A percentile compares a stretch with the other conserved stretches of the same genome.
phyloP scores from a whole-genome alignment of 1,139 yeast species.

The Lodderomyces oxycetoniae region DNA sequence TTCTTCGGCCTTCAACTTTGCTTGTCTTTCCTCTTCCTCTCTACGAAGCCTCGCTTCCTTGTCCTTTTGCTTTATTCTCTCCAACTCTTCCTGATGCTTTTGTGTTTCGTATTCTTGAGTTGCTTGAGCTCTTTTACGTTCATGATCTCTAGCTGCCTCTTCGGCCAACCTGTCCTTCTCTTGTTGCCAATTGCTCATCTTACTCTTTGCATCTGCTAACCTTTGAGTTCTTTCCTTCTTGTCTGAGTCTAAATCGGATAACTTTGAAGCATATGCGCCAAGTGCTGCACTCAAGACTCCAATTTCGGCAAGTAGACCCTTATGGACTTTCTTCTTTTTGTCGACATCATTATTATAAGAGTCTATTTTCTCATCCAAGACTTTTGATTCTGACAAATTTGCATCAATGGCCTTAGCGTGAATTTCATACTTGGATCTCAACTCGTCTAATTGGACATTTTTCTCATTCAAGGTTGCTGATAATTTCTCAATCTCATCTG shows the following conservation, averaged over 20 bases:
- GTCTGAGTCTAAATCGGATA: constrained; percentile 36
- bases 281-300: constrained; percentile 40
- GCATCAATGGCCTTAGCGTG: constrained; percentile 35
- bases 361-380: constrained; percentile 35
- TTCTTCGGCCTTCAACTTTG: constrained; percentile 29
- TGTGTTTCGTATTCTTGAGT: constrained; percentile 46
- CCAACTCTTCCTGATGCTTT: constrained; percentile 44
- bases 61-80: constrained; percentile 32
- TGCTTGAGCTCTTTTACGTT: constrained; percentile 45
- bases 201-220: constrained; percentile 40
- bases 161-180: constrained; percentile 42
- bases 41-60: constrained; percentile 29
- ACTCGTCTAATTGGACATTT: constrained; percentile 35
- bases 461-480: constrained; percentile 40
- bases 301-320: constrained; percentile 40
- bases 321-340: constrained; percentile 37
- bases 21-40: constrained; percentile 28
- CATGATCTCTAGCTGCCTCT: constrained; percentile 37
- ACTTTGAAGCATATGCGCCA: constrained; percentile 43
- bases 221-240: constrained; percentile 34
- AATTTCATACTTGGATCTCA: constrained; percentile 37
- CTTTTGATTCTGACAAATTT: constrained; percentile 37
- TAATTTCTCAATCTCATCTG: constrained; percentile 37
- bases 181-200: constrained; percentile 39
- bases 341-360: constrained; percentile 31